Base-by-base conservation (phyloP, 805 yeast genomes). In the Metschnikowia shivogae region DNA sequence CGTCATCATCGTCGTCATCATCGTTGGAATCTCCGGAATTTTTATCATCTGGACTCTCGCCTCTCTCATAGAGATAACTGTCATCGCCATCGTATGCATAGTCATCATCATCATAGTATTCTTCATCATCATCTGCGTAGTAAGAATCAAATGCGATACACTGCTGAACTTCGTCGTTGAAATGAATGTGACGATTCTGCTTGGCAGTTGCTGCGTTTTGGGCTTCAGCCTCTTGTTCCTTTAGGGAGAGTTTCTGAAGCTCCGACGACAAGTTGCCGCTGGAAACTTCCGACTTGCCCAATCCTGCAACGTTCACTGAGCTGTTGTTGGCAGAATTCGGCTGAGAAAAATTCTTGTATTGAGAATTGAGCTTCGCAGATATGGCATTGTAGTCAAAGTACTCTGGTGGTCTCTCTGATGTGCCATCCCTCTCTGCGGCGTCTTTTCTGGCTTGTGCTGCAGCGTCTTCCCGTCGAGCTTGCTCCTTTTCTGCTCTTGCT, bases 111-210 rank as follows among this genome's bases (percentile, higher is more conserved):
- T 50, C 56, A 22, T 45, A 43, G 32, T 53, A 53, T 14, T 50
- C 56, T 4, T 45, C 49, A 13, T 44, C 48, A 13, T 48, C 42
- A 12, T 50, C 51, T 8, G 43, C 51, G 9, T 43, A 44, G 30
- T 31, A 42, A 10, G 50, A 48, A 46, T 76, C 81, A 9, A 90
- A 61, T 0, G 96, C 90, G 50, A 87, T 82, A 64, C 99, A 93
- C 64, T 93, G 99, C 62, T 89, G 90, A 28, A 93, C 99, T 43
- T 89, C 81, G 61, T 89, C 95, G 62, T 85, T 93, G 68, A 93
- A 93, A 65, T 90, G 98, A 49, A 93, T 90, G 55, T 79, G 95
- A 49, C 95, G 78, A 31, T 62, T 65, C 45, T 70, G 71, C 24
- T 48, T 48, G 4, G 20, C 38, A 6, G 24, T 7, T 5, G 28